phyloP scores from a whole-genome alignment of 441 rosid species.

The California macrophylla region DNA sequence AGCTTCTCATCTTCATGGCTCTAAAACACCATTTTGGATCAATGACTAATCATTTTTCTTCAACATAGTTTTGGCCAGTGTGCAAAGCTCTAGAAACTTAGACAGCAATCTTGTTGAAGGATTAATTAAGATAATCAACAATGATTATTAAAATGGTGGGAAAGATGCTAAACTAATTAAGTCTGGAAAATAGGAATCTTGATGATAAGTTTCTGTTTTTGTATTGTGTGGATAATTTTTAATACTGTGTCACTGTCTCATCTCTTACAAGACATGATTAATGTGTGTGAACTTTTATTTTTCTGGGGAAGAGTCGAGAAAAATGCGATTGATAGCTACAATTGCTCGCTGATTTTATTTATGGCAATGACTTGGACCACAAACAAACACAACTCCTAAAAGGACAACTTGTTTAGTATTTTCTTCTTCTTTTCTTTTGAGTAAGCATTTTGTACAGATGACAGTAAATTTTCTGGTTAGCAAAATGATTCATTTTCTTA shows the following conservation, averaged over 20 bases:
- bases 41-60: background rate
- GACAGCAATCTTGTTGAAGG: background rate
- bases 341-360: background rate
- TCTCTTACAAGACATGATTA: background rate
- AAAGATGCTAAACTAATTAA: background rate
- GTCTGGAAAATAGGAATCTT: background rate
- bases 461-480: background rate
- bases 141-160: background rate
- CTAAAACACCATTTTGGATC: no score
- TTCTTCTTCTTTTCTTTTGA: no score
- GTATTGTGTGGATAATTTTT: background rate
- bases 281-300: background rate
- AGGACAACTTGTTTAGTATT: background rate
- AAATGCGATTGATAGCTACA: background rate
- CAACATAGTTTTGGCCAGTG: no score
- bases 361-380: background rate
- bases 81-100: background rate
- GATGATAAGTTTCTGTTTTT: background rate
- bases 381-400: background rate
- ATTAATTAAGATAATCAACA: background rate
- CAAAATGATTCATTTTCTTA: no score
- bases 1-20: background rate
- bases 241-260: background rate
- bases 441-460: background rate
- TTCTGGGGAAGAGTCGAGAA: slow-evolving; percentile 1